Conservation (phyloP, 1,284 basidiomycete genomes). For the Moesziomyces sp. region DNA sequence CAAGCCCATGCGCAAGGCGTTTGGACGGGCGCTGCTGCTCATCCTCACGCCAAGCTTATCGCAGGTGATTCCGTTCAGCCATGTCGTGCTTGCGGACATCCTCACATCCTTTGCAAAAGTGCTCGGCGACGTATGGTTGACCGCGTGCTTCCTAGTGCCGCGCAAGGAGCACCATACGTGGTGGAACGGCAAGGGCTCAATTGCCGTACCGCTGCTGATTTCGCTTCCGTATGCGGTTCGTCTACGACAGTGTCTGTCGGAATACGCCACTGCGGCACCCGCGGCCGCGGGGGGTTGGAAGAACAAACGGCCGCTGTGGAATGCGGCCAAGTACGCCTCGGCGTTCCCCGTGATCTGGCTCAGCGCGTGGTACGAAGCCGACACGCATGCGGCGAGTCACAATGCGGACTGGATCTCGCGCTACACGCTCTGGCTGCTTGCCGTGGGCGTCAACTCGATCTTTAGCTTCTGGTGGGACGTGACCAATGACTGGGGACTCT, state of each 20-base stretch:
- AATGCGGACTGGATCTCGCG: constrained; percentile 19
- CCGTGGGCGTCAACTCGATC: constrained; percentile 86
- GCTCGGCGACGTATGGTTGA: constrained; percentile 91
- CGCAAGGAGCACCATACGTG: constrained; percentile 59
- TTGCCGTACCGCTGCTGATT: constrained; percentile 81
- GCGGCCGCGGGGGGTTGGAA: constrained; percentile 64
- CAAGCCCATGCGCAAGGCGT: constrained; percentile 39
- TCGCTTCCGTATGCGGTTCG: constrained; percentile 91
- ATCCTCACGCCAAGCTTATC: constrained; percentile 77
- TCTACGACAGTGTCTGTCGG: constrained; percentile 90
- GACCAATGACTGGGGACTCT: constrained; percentile 96
- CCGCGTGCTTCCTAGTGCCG: constrained; percentile 79
- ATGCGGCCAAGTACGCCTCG: constrained; percentile 95
- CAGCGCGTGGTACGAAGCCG: constrained; percentile 51
- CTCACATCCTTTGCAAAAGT: constrained; percentile 97
- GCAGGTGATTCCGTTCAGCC: constrained; percentile 82
- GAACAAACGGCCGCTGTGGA: constrained; percentile 76
- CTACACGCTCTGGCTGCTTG: constrained; percentile 73
- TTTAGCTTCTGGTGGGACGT: constrained; percentile 99
- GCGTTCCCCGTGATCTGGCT: constrained; percentile 94
- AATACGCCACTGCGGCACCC: constrained; percentile 71
- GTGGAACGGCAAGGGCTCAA: constrained; percentile 60
- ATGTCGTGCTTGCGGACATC: constrained; percentile 93
- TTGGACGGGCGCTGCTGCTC: constrained; percentile 71
- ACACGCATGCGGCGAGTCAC: constrained; percentile 17